Evolutionary conservation across 768 basidiomycete species (phyloP), one percentile per base, ranked within the genome.

Genomic region (Cystofilobasidium bisporidii): DNA sequence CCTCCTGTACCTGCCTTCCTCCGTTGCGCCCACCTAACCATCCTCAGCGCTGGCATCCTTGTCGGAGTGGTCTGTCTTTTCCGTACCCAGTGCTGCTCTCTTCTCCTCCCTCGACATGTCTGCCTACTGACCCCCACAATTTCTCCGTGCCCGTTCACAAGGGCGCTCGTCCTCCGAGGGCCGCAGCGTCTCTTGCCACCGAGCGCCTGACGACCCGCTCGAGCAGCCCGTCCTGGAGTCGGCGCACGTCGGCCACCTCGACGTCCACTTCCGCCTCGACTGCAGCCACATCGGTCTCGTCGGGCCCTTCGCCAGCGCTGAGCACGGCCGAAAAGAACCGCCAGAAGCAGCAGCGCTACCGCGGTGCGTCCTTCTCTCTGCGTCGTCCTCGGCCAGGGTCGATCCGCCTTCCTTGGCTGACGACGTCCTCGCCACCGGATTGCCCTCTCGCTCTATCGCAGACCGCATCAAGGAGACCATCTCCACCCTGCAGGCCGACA

Each of bases 341-440:
- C 11, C 53, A 56, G 30, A 56, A 56, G 53, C 53, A 56, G 53
- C 53, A 56, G 30, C 53, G 53, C 53, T 56, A 56, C 28, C 53
- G 53, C 8, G 53, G 53, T 56, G 14, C 53, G 53, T 56, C 30
- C 11, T 15, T n/a, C 26, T 3, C 22, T 20, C 48, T 50, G 6
- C 11, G 4, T 28, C 26, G n/a, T 24, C 22, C 9, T 24, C 48
- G 11, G n/a, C n/a, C n/a, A n/a, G n/a, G n/a, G n/a, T n/a, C n/a
- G n/a, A n/a, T n/a, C n/a, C n/a, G n/a, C n/a, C n/a, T n/a, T n/a
- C n/a, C n/a, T n/a, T n/a, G n/a, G n/a, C n/a, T n/a, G n/a, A n/a
- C n/a, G 50, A 55, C 50, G 12, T 32, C 28, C 24, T 55, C 40
- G 17, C 10, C 17, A 41, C 17, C 40, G n/a, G n/a, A n/a, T n/a